Percentiles rank a stretch among this genome's conserved stretches.
Evolutionary conservation across 2,329 filamentous ascomycete species (phyloP).

Genomic region (Juglanconis juglandina): DNA sequence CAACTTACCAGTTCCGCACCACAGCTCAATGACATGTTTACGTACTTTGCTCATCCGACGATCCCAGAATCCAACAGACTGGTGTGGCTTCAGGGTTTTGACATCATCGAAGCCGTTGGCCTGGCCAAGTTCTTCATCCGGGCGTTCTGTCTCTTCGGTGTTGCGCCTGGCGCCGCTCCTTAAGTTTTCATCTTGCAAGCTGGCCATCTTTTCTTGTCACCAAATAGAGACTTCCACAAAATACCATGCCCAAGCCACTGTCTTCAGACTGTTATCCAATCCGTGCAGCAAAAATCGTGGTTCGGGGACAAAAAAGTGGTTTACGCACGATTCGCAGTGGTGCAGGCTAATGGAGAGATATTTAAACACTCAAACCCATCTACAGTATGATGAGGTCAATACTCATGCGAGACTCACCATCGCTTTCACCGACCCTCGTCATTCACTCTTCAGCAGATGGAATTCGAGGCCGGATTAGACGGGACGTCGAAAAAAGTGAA

Average conservation of each 20-base stretch:
- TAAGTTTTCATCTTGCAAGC: background rate
- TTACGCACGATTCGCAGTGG: too few species aligned
- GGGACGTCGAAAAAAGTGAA: background rate
- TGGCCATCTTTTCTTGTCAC: background rate
- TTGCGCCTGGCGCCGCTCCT: background rate
- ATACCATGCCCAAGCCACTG: too few species aligned
- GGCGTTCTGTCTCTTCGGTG: background rate
- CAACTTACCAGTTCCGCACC: constrained; percentile 25
- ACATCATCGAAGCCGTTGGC: background rate
- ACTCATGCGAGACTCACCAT: too few species aligned
- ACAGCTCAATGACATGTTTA: constrained; percentile 24
- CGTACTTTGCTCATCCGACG: constrained; percentile 28
- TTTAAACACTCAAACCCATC: too few species aligned
- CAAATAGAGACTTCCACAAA: background rate
- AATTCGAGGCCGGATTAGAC: too few species aligned
- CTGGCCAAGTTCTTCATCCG: background rate
- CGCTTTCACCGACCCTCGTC: background rate
- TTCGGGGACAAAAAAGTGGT: too few species aligned
- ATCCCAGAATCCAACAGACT: constrained; percentile 45
- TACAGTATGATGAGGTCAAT: too few species aligned
- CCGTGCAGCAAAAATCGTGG: too few species aligned
- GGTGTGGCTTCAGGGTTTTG: constrained; percentile 20
- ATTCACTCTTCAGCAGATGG: background rate
- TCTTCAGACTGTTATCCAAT: too few species aligned
- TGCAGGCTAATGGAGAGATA: too few species aligned